phyloP scores from a whole-genome alignment of 352 stramenopile genomes.

The Phytophthora rubi region DNA sequence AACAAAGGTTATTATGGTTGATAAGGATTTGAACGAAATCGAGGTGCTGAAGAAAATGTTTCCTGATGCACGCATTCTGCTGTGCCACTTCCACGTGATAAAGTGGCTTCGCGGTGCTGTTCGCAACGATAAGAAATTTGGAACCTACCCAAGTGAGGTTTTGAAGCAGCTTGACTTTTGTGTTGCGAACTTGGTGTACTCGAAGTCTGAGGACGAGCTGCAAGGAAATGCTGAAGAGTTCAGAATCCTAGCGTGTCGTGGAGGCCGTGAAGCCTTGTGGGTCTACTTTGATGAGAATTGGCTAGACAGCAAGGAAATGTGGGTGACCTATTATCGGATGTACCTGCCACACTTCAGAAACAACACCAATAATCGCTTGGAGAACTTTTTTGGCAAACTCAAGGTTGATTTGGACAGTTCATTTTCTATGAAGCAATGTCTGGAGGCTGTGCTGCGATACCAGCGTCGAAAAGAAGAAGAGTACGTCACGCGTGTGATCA shows the following conservation, averaged over 20 bases:
- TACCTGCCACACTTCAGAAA: slow-evolving; percentile 1
- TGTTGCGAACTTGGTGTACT: no score
- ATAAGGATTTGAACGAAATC: slow-evolving; percentile 27
- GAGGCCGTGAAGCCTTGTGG: not conserved
- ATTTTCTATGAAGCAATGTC: slow-evolving; percentile 5
- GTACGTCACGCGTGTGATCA: not conserved
- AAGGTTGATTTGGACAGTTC: slow-evolving; percentile 7
- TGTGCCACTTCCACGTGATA: no score
- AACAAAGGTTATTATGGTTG: slow-evolving; percentile 11
- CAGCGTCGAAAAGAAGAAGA: not conserved
- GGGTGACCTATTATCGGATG: not conserved
- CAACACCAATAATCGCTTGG: slow-evolving; percentile 9
- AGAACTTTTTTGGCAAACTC: slow-evolving; percentile 9
- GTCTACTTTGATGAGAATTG: slow-evolving; percentile 9
- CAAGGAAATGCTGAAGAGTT: not conserved
- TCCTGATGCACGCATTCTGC: no score
- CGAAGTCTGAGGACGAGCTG: not conserved
- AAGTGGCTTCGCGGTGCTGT: no score
- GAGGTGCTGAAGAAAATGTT: slow-evolving; percentile 2
- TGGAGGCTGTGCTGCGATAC: not conserved
- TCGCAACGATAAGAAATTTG: no score
- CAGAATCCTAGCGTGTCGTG: not conserved
- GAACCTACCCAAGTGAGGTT: no score
- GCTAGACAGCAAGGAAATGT: not conserved
- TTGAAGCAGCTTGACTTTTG: no score